Conservation (phyloP, 1,284 basidiomycete species). For the Lentinula novae-zelandiae region DNA sequence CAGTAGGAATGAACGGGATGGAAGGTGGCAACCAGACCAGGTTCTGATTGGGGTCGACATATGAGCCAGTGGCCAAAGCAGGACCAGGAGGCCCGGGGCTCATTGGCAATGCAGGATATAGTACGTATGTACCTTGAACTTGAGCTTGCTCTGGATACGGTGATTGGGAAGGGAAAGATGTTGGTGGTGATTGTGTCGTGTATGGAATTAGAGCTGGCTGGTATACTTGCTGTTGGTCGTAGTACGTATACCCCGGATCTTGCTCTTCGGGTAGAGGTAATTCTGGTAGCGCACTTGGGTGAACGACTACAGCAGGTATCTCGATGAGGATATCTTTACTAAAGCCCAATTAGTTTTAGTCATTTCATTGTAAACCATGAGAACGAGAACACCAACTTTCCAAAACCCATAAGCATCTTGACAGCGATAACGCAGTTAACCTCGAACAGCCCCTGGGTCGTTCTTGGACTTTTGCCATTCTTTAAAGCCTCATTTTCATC, state of each 20-base stretch:
- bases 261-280: constrained; percentile 22
- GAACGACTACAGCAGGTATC: constrained; percentile 61
- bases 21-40: constrained; percentile 11
- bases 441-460: constrained; percentile 59
- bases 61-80: neutral
- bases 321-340: constrained; percentile 68
- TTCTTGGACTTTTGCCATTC: constrained; percentile 21
- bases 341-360: constrained; percentile 9
- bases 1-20: neutral
- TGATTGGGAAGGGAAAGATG: constrained; percentile 16
- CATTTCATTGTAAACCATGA: neutral
- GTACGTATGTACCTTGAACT: neutral
- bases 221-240: constrained; percentile 16
- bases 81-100: neutral
- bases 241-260: neutral
- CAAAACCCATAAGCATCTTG: constrained; percentile 59
- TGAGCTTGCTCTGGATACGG: constrained; percentile 9
- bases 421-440: constrained; percentile 53
- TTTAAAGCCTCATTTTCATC: constrained; percentile 29
- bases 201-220: constrained; percentile 10
- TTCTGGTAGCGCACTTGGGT: constrained; percentile 53
- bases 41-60: constrained; percentile 9
- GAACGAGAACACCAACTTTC: constrained; percentile 40
- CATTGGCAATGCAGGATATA: constrained; percentile 6
- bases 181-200: constrained; percentile 9